These are phyloP conservation scores for Aspergillus olivimuriae DNA, from an alignment of 495 filamentous ascomycete genomes.

Conservation along the genomic window DNA sequence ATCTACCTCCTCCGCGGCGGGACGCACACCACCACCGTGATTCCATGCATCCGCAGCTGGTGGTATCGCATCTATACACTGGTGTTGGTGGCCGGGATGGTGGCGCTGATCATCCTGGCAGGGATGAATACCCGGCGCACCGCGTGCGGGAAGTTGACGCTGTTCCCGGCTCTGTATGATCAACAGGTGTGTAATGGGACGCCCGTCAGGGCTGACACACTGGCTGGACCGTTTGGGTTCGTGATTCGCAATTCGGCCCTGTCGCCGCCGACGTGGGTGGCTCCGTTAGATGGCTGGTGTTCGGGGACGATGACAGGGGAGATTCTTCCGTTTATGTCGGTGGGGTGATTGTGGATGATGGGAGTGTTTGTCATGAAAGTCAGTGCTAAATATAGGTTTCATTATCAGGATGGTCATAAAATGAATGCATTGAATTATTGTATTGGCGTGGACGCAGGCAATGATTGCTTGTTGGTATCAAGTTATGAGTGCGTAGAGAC, in stretches of 20 bases:
- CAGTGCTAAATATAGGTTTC: too few species aligned
- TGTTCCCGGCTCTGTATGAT: neutral
- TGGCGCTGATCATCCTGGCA: neutral
- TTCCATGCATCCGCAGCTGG: conserved; percentile 1
- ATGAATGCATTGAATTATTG: too few species aligned
- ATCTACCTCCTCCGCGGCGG: neutral
- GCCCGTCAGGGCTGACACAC: neutral
- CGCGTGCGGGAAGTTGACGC: neutral
- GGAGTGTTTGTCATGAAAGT: too few species aligned
- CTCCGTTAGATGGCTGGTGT: neutral
- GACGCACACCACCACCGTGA: neutral
- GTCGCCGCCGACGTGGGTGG: neutral
- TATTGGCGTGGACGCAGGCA: too few species aligned
- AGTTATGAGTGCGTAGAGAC: too few species aligned
- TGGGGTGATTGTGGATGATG: too few species aligned
- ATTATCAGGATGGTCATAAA: too few species aligned
- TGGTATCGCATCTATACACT: conserved; percentile 1
- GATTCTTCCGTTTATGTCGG: neutral
- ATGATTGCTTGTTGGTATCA: too few species aligned
- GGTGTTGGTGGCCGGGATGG: neutral
- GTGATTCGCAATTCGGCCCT: neutral
- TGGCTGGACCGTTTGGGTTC: neutral
- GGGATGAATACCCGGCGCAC: neutral
- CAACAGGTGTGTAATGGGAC: neutral
- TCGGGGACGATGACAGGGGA: conserved; percentile 1